Percentiles rank a stretch among this genome's conserved stretches.
Evolutionary conservation across 1,284 basidiomycete species (phyloP).

Genomic region (Macrocystidia cucumis): DNA sequence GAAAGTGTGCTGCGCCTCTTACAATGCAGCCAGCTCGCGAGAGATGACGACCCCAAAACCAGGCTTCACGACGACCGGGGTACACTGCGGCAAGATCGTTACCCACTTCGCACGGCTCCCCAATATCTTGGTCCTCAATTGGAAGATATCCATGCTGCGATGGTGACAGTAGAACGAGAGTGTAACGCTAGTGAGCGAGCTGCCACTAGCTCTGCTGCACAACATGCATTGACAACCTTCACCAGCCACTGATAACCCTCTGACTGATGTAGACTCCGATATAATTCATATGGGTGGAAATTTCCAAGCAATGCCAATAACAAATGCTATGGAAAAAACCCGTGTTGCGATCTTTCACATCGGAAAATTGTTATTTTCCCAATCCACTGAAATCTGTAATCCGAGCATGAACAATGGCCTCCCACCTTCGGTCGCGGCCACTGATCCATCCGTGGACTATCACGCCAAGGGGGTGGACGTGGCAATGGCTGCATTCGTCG

Average conservation of each 20-base stretch:
- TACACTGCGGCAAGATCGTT: conserved; percentile 66
- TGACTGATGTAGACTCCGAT: conserved; percentile 55
- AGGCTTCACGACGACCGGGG: conserved; percentile 47
- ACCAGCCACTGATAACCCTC: conserved; percentile 69
- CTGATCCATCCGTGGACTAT: conserved; percentile 76
- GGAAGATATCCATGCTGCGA: conserved; percentile 65
- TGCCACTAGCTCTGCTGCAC: conserved; percentile 9
- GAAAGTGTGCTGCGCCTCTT: conserved; percentile 63
- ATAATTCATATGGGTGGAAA: conserved; percentile 80
- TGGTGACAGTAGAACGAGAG: conserved; percentile 63
- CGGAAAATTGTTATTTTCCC: conserved; percentile 76
- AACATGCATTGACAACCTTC: not conserved
- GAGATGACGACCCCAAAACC: conserved; percentile 52
- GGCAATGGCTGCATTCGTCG: conserved; percentile 68
- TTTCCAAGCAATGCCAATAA: conserved; percentile 81
- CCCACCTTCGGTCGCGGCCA: conserved; percentile 69
- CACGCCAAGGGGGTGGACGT: conserved; percentile 82
- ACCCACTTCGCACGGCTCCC: conserved; percentile 70
- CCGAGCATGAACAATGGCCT: conserved; percentile 75
- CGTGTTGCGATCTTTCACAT: conserved; percentile 72
- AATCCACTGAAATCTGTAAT: conserved; percentile 75
- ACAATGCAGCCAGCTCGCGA: conserved; percentile 62
- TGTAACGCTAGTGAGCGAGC: conserved; percentile 70
- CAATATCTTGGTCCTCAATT: conserved; percentile 83
- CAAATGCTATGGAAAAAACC: conserved; percentile 82